phyloP scores from a whole-genome alignment of 495 filamentous ascomycete species.

The Xylaria flabelliformis region DNA sequence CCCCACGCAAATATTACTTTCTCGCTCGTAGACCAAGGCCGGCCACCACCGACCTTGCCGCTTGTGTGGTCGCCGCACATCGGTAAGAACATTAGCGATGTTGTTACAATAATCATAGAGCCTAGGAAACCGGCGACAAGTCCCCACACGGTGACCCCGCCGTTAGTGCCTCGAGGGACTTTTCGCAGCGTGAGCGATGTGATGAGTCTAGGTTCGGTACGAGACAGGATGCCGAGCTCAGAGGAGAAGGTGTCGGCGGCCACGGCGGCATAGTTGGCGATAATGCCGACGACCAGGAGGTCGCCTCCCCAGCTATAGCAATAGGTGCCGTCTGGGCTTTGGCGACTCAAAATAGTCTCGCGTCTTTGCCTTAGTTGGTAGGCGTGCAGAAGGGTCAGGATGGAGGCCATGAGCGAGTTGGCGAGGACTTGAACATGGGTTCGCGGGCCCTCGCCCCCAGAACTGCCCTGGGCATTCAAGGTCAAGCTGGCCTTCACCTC shows the following conservation, averaged over 20 bases:
- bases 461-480: constrained; percentile 67
- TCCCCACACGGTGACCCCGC: constrained; percentile 79
- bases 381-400: constrained; percentile 74
- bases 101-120: constrained; percentile 71
- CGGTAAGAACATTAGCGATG: constrained; percentile 70
- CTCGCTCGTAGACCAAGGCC: constrained; percentile 55
- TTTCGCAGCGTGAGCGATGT: constrained; percentile 74
- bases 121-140: constrained; percentile 77
- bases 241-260: constrained; percentile 95
- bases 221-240: constrained; percentile 90
- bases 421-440: constrained; percentile 90
- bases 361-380: constrained; percentile 62
- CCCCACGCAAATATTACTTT: constrained; percentile 63
- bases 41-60: constrained; percentile 42
- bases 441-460: constrained; percentile 72
- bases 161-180: constrained; percentile 92
- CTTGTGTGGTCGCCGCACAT: constrained; percentile 61
- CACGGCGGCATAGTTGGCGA: constrained; percentile 86
- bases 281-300: constrained; percentile 63
- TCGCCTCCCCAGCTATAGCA: constrained; percentile 60
- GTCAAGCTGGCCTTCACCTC: constrained; percentile 83
- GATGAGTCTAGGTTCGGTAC: constrained; percentile 78
- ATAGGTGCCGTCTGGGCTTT: constrained; percentile 41
- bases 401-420: constrained; percentile 80
- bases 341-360: constrained; percentile 34